Evolutionary conservation across 257 asterid species (phyloP), one percentile per base, ranked within the genome.

Genomic region (Lavandula angustifolia): DNA sequence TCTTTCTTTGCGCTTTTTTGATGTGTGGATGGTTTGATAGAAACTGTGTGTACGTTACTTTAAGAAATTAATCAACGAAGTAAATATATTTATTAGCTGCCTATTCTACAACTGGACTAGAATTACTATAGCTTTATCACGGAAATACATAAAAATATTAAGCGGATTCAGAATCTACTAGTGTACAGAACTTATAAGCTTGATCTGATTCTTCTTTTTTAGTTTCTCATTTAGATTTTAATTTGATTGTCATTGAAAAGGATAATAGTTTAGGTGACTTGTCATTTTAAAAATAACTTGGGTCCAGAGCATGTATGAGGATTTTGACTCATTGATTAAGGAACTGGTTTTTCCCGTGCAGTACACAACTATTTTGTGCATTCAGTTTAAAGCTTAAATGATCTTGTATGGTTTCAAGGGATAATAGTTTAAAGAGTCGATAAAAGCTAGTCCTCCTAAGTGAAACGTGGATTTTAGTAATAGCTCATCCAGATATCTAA

Each of bases 161-260:
- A 13, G 7, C 33, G 6, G 53, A 22, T 70, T 44, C 18, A 18
- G 56, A 62, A 43, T 62, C 33, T 41, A 4, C 7, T 62, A 51
- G 29, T 14, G 60, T 35, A 17, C 49, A 16, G 3, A 14, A 32
- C 9, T 50, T 11, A 31, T 32, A 3, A 35, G 5, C 29, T 46
- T 3, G 11, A 6, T 9, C 48, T 47, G 18, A 9, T 47, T 11
- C 8, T 33, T 33, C 11, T 4, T 8, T n/a, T 12, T 46, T 7
- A 22, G 16, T 10, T 1, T 52, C 35, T 8, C 12, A 22, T 38
- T 60, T 22, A 13, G 6, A 42, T 57, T 32, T 48, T 38, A 52
- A 29, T 48, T 54, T 5, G 18, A 49, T 9, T 35, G 13, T 11
- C 11, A n/a, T n/a, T n/a, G n/a, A n/a, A n/a, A n/a, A n/a, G n/a